Percentiles rank a stretch among this genome's conserved stretches.
Evolutionary conservation across 1,139 yeast species (phyloP).

Genomic region (Saccharomyces hybrid): DNA sequence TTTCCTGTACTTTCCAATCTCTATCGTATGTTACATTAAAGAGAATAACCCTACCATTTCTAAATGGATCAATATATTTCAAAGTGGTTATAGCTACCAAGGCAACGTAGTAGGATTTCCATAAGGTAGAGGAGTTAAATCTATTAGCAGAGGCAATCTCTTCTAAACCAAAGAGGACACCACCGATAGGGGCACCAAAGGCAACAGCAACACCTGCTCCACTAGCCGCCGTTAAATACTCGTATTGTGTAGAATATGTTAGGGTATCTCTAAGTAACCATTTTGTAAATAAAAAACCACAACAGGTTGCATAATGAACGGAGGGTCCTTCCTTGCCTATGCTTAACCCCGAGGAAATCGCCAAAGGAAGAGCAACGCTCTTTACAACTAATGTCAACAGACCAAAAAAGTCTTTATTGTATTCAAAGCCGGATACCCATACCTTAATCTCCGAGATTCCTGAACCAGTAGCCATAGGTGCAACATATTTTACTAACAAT

Average conservation of each 20-base stretch:
- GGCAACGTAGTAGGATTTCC: slow-evolving; percentile 91
- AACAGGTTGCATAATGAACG: slow-evolving; percentile 77
- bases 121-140: slow-evolving; percentile 71
- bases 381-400: slow-evolving; percentile 68
- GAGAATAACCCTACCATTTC: slow-evolving; percentile 89
- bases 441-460: slow-evolving; percentile 96
- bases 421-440: slow-evolving; percentile 81
- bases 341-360: slow-evolving; percentile 84
- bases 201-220: slow-evolving; percentile 94
- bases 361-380: slow-evolving; percentile 73
- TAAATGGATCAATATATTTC: slow-evolving; percentile 73
- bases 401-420: slow-evolving; percentile 67
- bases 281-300: slow-evolving; percentile 39
- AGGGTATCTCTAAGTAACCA: slow-evolving; percentile 41
- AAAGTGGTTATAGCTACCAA: slow-evolving; percentile 78
- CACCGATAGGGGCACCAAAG: slow-evolving; percentile 92
- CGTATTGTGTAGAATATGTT: slow-evolving; percentile 40
- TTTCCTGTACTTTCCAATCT: slow-evolving; percentile 81
- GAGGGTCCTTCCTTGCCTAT: slow-evolving; percentile 92
- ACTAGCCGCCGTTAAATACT: slow-evolving; percentile 65
- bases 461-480: slow-evolving; percentile 93
- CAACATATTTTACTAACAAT: slow-evolving; percentile 55
- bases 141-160: slow-evolving; percentile 35
- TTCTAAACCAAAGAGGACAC: slow-evolving; percentile 80
- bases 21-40: slow-evolving; percentile 83